Percentiles rank a stretch among this genome's conserved stretches.
These are phyloP conservation scores for Scedosporium dehoogii DNA, from an alignment of 2,329 filamentous ascomycete species.

Conservation along the genomic window DNA sequence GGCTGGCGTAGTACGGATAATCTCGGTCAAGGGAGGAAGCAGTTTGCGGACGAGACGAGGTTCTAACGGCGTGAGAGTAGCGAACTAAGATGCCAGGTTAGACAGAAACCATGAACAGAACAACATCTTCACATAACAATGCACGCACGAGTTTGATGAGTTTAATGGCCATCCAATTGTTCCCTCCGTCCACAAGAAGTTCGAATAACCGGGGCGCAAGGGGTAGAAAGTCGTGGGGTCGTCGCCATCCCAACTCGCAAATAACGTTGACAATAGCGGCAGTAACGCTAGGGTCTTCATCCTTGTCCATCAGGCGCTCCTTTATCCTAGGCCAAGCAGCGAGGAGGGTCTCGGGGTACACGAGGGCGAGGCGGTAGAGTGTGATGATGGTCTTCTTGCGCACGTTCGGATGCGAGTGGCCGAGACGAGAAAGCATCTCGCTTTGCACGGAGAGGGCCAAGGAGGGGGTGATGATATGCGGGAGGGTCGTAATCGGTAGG, in stretches of 20 bases:
- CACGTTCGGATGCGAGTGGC: slow-evolving; percentile 74
- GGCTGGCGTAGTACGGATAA: slow-evolving; percentile 88
- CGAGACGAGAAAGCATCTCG: slow-evolving; percentile 77
- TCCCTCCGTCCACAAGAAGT: slow-evolving; percentile 78
- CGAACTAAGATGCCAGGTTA: slow-evolving; percentile 52
- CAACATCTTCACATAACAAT: background rate
- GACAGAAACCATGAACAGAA: background rate
- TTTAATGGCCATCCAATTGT: slow-evolving; percentile 99
- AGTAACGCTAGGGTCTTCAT: slow-evolving; percentile 86
- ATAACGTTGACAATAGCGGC: slow-evolving; percentile 95
- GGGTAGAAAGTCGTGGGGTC: slow-evolving; percentile 87
- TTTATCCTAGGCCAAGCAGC: slow-evolving; percentile 97
- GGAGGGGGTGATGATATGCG: slow-evolving; percentile 87
- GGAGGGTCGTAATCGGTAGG: slow-evolving; percentile 80
- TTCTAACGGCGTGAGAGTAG: slow-evolving; percentile 84
- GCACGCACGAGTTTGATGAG: slow-evolving; percentile 79
- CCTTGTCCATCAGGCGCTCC: slow-evolving; percentile 79
- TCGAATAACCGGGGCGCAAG: slow-evolving; percentile 88
- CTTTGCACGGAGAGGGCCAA: slow-evolving; percentile 82
- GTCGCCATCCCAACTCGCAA: slow-evolving; percentile 88
- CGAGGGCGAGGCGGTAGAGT: slow-evolving; percentile 81
- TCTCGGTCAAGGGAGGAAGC: slow-evolving; percentile 77
- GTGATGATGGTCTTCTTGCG: slow-evolving; percentile 96
- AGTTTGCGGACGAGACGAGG: slow-evolving; percentile 86
- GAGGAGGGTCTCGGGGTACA: slow-evolving; percentile 90